phyloP scores from a whole-genome alignment of 2,329 filamentous ascomycete genomes.

The Pseudohalonectria lignicola region DNA sequence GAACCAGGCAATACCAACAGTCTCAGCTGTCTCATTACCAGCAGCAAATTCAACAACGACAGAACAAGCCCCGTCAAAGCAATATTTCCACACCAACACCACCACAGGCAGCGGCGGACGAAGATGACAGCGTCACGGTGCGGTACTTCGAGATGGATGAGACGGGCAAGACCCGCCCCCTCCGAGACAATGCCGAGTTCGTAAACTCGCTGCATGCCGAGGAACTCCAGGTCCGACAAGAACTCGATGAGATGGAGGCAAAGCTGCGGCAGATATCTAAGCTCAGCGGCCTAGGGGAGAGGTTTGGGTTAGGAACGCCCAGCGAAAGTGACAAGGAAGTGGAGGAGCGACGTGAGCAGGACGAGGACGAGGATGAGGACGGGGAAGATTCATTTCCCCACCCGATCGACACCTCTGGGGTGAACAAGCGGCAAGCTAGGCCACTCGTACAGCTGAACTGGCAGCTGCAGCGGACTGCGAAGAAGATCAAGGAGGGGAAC shows the following conservation, averaged over 20 bases:
- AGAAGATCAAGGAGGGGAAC: slow-evolving; percentile 22
- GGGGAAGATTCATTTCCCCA: slow-evolving; percentile 2
- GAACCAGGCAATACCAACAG: too few species aligned
- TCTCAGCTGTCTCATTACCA: too few species aligned
- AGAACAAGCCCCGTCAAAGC: too few species aligned
- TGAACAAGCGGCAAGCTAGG: slow-evolving; percentile 10
- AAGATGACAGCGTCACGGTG: slow-evolving; percentile 16
- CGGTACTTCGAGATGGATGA: slow-evolving; percentile 38
- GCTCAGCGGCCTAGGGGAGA: too few species aligned
- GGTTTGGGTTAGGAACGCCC: too few species aligned
- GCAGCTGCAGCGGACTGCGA: slow-evolving; percentile 16
- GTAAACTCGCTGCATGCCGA: slow-evolving; percentile 25
- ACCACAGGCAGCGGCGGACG: slow-evolving; percentile 3
- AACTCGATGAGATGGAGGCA: slow-evolving; percentile 24
- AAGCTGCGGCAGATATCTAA: too few species aligned
- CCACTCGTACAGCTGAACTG: slow-evolving; percentile 16
- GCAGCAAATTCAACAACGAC: too few species aligned
- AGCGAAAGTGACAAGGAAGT: slow-evolving; percentile 6
- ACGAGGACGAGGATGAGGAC: slow-evolving; percentile 15
- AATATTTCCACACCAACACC: too few species aligned
- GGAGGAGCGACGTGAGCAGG: slow-evolving; percentile 1
- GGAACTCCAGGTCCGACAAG: slow-evolving; percentile 21
- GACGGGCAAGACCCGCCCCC: slow-evolving; percentile 22
- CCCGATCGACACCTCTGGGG: slow-evolving; percentile 11
- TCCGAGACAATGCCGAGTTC: slow-evolving; percentile 28